Conservation (phyloP, 495 filamentous ascomycete species). For the Neurospora tetrasperma region DNA sequence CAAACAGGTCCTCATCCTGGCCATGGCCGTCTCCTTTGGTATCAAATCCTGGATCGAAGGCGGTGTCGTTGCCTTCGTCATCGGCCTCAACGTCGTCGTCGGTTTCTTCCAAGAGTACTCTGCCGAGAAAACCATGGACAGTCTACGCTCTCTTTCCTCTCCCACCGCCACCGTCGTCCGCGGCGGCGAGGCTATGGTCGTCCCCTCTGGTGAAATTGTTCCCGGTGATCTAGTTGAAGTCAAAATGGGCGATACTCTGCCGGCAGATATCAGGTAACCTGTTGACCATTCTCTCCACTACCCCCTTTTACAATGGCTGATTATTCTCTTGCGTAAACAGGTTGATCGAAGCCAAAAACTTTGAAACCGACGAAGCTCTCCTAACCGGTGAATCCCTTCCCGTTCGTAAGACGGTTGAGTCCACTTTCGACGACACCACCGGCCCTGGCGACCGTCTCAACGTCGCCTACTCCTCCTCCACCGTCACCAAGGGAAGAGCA, state of each 20-base stretch:
- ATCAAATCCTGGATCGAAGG: slow-evolving; percentile 78
- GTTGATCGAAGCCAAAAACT: slow-evolving; percentile 70
- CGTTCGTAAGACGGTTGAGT: slow-evolving; percentile 25
- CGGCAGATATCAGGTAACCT: slow-evolving; percentile 47
- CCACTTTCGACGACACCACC: slow-evolving; percentile 29
- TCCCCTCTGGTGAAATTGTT: slow-evolving; percentile 78
- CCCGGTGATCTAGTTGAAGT: slow-evolving; percentile 67
- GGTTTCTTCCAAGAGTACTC: slow-evolving; percentile 78
- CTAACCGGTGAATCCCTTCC: slow-evolving; percentile 62
- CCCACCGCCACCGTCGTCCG: slow-evolving; percentile 70
- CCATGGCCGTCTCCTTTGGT: slow-evolving; percentile 74
- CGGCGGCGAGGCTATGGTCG: slow-evolving; percentile 53
- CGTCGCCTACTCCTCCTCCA: slow-evolving; percentile 57
- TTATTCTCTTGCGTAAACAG: slow-evolving; percentile 11
- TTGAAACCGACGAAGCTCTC: slow-evolving; percentile 31
- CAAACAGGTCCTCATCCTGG: slow-evolving; percentile 54
- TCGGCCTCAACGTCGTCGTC: slow-evolving; percentile 65
- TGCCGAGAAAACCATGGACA: slow-evolving; percentile 83
- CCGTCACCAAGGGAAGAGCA: slow-evolving; percentile 57
- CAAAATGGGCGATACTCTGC: slow-evolving; percentile 70
- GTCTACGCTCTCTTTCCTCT: slow-evolving; percentile 63
- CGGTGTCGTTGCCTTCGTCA: slow-evolving; percentile 71
- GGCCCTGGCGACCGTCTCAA: slow-evolving; percentile 56
- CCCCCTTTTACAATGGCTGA: neutral
- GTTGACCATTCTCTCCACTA: neutral